Conservation (phyloP, 2,329 filamentous ascomycete species). For the Colletotrichum sp. region DNA sequence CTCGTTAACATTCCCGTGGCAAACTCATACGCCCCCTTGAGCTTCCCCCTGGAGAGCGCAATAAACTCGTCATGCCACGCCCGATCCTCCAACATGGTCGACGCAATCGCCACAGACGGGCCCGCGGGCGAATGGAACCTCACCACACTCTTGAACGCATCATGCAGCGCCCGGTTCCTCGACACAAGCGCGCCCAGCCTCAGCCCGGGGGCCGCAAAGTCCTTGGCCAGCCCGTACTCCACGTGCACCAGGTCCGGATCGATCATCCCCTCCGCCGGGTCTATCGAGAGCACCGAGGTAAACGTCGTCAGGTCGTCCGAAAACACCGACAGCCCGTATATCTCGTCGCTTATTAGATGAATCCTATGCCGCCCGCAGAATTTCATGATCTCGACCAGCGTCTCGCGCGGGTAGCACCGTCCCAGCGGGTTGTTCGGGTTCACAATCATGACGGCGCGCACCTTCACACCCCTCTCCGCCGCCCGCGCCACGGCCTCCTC, state of each 20-base stretch:
- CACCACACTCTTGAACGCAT: conserved; percentile 40
- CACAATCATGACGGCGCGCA: conserved; percentile 54
- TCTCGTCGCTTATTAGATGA: conserved; percentile 62
- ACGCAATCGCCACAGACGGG: conserved; percentile 43
- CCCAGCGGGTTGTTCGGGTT: conserved; percentile 59
- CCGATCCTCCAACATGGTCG: conserved; percentile 50
- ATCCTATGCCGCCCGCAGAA: conserved; percentile 54
- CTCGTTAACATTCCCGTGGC: conserved; percentile 39
- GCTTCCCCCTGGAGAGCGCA: conserved; percentile 35
- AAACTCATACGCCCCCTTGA: conserved; percentile 44
- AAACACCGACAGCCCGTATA: conserved; percentile 59
- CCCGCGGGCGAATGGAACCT: conserved; percentile 54
- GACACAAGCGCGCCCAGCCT: conserved; percentile 54
- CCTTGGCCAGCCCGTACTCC: conserved; percentile 48
- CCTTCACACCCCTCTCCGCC: conserved; percentile 36
- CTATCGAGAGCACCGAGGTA: conserved; percentile 52
- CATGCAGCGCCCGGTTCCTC: conserved; percentile 31
- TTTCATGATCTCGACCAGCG: conserved; percentile 46
- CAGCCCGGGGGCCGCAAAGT: conserved; percentile 58
- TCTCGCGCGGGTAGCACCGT: conserved; percentile 46
- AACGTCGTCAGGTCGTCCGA: conserved; percentile 34
- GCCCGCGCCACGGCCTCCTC: conserved; percentile 43
- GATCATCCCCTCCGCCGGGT: conserved; percentile 43
- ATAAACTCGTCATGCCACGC: conserved; percentile 51
- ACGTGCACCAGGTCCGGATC: conserved; percentile 54